Evolutionary conservation across 2,329 filamentous ascomycete genomes (phyloP).

Genomic region (Aspergillus ibericus): DNA sequence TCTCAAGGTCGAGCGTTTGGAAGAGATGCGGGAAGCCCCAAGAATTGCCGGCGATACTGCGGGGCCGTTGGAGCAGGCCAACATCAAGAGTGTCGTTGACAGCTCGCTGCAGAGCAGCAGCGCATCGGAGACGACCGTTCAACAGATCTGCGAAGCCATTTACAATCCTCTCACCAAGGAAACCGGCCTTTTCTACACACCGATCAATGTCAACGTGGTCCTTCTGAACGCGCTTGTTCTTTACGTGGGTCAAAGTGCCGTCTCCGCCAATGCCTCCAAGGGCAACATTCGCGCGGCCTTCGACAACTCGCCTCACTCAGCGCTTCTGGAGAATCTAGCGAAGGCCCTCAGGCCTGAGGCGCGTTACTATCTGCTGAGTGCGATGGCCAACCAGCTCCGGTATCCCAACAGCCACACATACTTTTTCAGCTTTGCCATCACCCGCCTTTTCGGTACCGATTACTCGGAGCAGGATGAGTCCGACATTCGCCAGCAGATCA

Average conservation of each 20-base stretch:
- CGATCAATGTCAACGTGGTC: conserved; percentile 66
- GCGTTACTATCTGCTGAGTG: conserved; percentile 79
- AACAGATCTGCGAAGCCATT: conserved; percentile 73
- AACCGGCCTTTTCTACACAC: conserved; percentile 65
- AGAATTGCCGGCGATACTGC: conserved; percentile 64
- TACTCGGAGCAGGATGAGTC: conserved; percentile 68
- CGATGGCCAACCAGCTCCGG: conserved; percentile 87
- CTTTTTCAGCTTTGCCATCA: conserved; percentile 83
- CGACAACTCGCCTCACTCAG: conserved; percentile 66
- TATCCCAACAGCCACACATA: conserved; percentile 87
- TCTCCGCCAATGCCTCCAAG: conserved; percentile 59
- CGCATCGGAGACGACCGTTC: conserved; percentile 67
- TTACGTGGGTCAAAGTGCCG: conserved; percentile 74
- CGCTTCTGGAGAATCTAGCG: conserved; percentile 72
- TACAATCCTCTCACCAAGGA: conserved; percentile 59
- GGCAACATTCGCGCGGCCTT: conserved; percentile 61
- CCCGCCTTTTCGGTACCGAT: conserved; percentile 81
- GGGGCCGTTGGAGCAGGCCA: conserved; percentile 47
- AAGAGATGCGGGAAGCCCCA: conserved; percentile 70
- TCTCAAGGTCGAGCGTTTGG: conserved; percentile 72
- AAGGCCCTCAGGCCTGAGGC: conserved; percentile 73
- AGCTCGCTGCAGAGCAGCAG: conserved; percentile 56
- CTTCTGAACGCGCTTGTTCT: conserved; percentile 82
- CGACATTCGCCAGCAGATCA: conserved; percentile 86
- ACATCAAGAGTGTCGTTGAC: conserved; percentile 57